Evolutionary conservation across 495 filamentous ascomycete species (phyloP).

Genomic region (Hypoxylon rickii): DNA sequence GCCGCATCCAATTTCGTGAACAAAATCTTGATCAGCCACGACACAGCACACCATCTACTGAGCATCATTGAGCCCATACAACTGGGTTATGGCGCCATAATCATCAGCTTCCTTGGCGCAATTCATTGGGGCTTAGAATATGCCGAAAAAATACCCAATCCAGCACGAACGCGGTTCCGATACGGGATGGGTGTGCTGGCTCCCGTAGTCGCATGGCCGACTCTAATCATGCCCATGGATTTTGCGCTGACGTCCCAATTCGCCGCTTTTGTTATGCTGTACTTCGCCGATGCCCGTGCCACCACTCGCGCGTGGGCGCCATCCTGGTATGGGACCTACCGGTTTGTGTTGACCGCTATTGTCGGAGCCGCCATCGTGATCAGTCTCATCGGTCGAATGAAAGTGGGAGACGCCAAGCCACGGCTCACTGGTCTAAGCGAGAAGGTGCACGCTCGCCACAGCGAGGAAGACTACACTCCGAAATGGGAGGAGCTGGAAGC

Average conservation of each 20-base stretch:
- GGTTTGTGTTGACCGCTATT: slow-evolving; percentile 92
- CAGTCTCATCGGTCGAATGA: slow-evolving; percentile 82
- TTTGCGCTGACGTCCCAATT: slow-evolving; percentile 92
- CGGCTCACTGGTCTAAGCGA: slow-evolving; percentile 57
- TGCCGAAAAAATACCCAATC: slow-evolving; percentile 49
- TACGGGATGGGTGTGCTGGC: slow-evolving; percentile 85
- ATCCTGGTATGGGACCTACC: slow-evolving; percentile 89
- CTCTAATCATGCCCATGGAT: slow-evolving; percentile 81
- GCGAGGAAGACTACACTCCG: slow-evolving; percentile 54
- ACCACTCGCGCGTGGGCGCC: slow-evolving; percentile 81
- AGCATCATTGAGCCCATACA: slow-evolving; percentile 88
- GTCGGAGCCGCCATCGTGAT: slow-evolving; percentile 88
- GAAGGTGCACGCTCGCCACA: slow-evolving; percentile 58
- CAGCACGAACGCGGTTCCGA: slow-evolving; percentile 54
- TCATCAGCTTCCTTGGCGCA: slow-evolving; percentile 94
- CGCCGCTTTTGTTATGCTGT: slow-evolving; percentile 83
- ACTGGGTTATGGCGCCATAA: slow-evolving; percentile 90
- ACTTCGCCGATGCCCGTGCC: slow-evolving; percentile 83
- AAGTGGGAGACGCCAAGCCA: slow-evolving; percentile 65
- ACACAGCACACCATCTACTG: slow-evolving; percentile 74
- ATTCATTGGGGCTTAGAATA: slow-evolving; percentile 90
- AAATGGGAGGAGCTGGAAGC: slow-evolving; percentile 68
- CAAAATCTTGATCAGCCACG: slow-evolving; percentile 62
- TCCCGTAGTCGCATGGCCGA: slow-evolving; percentile 90
- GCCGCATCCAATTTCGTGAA: slow-evolving; percentile 61